These are phyloP conservation scores for Escovopsis sp. DNA, from an alignment of 2,329 filamentous ascomycete species.

Conservation along the genomic window DNA sequence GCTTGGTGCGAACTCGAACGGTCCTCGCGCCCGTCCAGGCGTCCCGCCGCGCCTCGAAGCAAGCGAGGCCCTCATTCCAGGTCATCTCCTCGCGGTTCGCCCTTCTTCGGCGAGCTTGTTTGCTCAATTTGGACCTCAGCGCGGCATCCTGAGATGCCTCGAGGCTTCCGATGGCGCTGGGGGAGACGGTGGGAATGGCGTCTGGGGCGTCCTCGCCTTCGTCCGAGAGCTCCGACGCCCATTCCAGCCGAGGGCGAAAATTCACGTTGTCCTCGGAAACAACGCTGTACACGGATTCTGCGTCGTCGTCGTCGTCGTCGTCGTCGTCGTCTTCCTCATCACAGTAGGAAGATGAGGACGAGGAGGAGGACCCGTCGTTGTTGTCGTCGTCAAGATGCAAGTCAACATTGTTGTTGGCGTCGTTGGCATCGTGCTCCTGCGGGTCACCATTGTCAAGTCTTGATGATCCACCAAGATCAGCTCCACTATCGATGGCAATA, in stretches of 20 bases:
- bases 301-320: conserved; percentile 30
- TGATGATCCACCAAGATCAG: conserved; percentile 20
- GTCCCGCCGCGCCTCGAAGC: conserved; percentile 63
- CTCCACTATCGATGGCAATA: conserved; percentile 25
- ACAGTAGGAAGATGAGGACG: too few species aligned
- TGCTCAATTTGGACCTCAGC: conserved; percentile 28
- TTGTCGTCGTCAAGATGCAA: too few species aligned
- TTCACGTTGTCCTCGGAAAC: conserved; percentile 39
- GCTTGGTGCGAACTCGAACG: conserved; percentile 37
- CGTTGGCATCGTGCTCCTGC: too few species aligned
- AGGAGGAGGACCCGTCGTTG: too few species aligned
- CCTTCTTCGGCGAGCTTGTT: conserved; percentile 40
- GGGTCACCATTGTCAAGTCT: not conserved
- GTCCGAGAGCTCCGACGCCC: conserved; percentile 43
- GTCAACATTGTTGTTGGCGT: too few species aligned
- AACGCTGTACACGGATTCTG: conserved; percentile 39
- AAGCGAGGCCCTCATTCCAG: conserved; percentile 74
- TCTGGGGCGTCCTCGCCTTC: conserved; percentile 21
- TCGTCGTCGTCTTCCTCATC: conserved; percentile 15
- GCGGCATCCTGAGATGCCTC: conserved; percentile 30
- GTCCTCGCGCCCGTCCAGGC: conserved; percentile 70
- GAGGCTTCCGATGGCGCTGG: conserved; percentile 37
- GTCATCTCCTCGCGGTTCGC: conserved; percentile 47
- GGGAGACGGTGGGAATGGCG: conserved; percentile 21
- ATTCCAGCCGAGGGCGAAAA: conserved; percentile 37